Base-by-base conservation (phyloP, 495 filamentous ascomycete species). In the Hypoxylon subgilvum region DNA sequence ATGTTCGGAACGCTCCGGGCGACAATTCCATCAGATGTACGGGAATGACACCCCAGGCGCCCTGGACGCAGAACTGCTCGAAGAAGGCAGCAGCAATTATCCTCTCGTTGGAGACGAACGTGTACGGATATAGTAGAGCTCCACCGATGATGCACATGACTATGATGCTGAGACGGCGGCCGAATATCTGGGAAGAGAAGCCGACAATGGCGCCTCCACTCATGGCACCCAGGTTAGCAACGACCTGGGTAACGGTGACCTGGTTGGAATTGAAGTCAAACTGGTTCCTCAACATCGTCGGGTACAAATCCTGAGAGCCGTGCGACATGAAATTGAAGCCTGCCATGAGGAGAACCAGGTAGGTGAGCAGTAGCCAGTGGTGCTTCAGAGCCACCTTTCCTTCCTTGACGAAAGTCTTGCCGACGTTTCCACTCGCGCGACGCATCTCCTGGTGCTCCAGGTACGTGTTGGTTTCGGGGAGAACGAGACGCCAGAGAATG, bases 281-380 rank as follows among this genome's bases (percentile, higher is more conserved):
- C 71, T 96, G 88, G 64, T 85, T 87, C 43, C 82, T 67, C 9
- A 96, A 71, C 84, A 96, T 85, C 9, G 89, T 92, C 0, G 92
- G 92, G 68, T 96, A 96, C 14, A 96, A 75, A 72, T 96, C 92
- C 71, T 96, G 92, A 3, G 88, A 92, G 55, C 92, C 92, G 67
- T 96, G 92, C 17, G 89, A 91, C 89, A 93, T 90, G 71, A 93
- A 94, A 70, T 94, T 96, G 79, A 96, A 93, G 0, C 90, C 90
- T 5, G 90, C 84, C 91, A 94, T 94, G 12, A 96, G 76, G 14
- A 94, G 71, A 14, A 96, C 89, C 27, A 94, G 75, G 71, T 96
- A 96, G 42, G 85, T 74, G 27, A 94, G 74, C 4, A 96, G 70
- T 13, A 91, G 44, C 91, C 91, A 94, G 68, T 96, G 88, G 10